These are phyloP conservation scores for Zea luxurians DNA, from an alignment of 176 grass and related monocot genomes.

Conservation along the genomic window DNA sequence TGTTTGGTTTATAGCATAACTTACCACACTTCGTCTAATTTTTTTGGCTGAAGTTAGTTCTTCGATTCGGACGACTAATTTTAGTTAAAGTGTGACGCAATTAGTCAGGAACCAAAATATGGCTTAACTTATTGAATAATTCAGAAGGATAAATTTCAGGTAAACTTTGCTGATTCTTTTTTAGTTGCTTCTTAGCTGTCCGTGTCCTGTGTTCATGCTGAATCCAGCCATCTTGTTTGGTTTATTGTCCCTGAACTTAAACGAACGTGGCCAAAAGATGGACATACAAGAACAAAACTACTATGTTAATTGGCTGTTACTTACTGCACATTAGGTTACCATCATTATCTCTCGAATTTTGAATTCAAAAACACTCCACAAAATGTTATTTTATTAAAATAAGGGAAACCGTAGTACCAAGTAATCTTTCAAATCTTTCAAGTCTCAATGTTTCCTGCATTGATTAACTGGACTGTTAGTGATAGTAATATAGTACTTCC, in stretches of 20 bases:
- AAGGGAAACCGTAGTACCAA: not conserved
- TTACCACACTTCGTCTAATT: no score
- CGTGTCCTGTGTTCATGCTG: not conserved
- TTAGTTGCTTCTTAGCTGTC: not conserved
- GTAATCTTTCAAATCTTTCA: not conserved
- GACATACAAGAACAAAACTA: not conserved
- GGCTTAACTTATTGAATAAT: not conserved
- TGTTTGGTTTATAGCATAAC: no score
- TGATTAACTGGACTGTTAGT: constrained; percentile 7
- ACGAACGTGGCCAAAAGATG: constrained; percentile 12
- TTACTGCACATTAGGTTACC: not conserved
- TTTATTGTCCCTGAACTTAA: not conserved
- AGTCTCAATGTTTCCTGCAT: not conserved
- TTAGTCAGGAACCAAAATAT: no score
- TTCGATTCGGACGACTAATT: no score
- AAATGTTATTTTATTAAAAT: not conserved
- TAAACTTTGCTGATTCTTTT: not conserved
- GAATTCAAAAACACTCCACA: not conserved
- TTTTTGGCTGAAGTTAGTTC: no score
- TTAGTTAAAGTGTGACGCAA: no score
- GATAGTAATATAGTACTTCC: constrained; percentile 8
- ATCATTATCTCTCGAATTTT: not conserved
- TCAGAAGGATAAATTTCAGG: not conserved
- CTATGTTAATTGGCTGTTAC: constrained; percentile 1
- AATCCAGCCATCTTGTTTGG: no score